Evolutionary conservation across 2,329 filamentous ascomycete species (phyloP), one percentile per base, ranked within the genome.

Genomic region (Penicillium oxalicum): DNA sequence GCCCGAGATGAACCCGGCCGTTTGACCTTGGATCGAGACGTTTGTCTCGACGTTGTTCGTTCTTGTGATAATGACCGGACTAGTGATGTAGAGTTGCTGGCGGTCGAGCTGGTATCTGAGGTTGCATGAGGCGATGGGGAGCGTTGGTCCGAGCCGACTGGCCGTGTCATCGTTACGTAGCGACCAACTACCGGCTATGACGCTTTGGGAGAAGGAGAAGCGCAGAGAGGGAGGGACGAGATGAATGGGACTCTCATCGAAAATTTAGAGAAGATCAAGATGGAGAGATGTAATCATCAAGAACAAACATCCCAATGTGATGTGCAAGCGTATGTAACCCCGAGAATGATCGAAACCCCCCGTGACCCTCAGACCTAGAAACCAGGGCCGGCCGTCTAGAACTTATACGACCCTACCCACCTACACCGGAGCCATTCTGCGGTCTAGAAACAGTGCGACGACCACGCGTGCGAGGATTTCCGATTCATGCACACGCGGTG

Each of bases 1-100:
- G 65, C 52, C 18, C 61, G 55, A 36, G 60, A 51, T 1, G 67
- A 28, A n/a, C 43, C 37, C 5, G 40, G 44, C 2, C 18, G n/a
- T 4, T 43, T n/a, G 6, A 35, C 6, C 33, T 48, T 43, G 25
- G 42, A 50, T 28, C 32, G 25, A 11, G 48, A 48, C 34, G 29
- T 44, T 6, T 35, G 44, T 25, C 41, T 43, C 9, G 48, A 48
- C 13, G 33, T 39, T 9, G 48, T 13, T 37, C 33, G 7, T 2
- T n/a, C 26, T 42, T 38, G 45, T 26, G 34, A 18, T 3, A 37
- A 42, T 11, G 51, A 43, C n/a, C 44, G 38, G 11, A 35, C 32
- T 35, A 39, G 42, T 18, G 48, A 51, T 40, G 41, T 18, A 35
- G 29, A 18, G 9, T 44, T 35, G 9, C 37, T 43, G 4, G 50